Evolutionary conservation across 257 asterid genomes (phyloP), one percentile per base, ranked within the genome.

Genomic region (Primulina tabacum): DNA sequence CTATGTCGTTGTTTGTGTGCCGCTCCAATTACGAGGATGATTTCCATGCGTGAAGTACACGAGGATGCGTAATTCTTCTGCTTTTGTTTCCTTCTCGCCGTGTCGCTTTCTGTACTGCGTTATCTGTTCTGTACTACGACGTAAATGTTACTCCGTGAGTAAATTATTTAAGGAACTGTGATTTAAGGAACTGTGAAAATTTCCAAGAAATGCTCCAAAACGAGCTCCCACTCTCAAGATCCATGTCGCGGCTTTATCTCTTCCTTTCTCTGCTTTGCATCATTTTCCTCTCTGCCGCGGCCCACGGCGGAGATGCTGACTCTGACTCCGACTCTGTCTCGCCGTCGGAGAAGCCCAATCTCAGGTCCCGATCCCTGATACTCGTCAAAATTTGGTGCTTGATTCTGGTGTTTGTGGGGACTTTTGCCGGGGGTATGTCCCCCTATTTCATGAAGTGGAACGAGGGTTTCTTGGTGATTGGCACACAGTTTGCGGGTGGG

Each of bases 401-500:
- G 62, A 80, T 88, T 28, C 75, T 92, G 10, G 97, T 92, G 52
- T 92, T 92, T 32, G 73, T 77, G 8, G 94, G 85, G 56, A 88
- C 98, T 30, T 89, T 92, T 33, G 62, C 77, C 16, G 98, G 97
- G 18, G 96, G 97, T 34, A 85, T 89, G 71, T 92, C 96, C 4
- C 96, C 98, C 5, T 92, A 89, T 65, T 88, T 89, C 77, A 64
- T 89, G 83, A 88, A 85, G 40, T 88, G 95, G 98, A 92, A 86
- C 81, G 98, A 92, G 76, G 89, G 83, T 5, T 89, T 92, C 67
- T 78, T 92, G 78, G 78, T 88, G 2, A 18, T 85, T 7, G 98
- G 98, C 3, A 89, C 98, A 17, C 98, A 92, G 74, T 92, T 92
- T 55, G 98, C 98, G 4, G 98, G 97, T 67, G 98, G 98, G 61